Evolutionary conservation across 2,329 filamentous ascomycete species (phyloP).

Genomic region (Aspergillus sp.): DNA sequence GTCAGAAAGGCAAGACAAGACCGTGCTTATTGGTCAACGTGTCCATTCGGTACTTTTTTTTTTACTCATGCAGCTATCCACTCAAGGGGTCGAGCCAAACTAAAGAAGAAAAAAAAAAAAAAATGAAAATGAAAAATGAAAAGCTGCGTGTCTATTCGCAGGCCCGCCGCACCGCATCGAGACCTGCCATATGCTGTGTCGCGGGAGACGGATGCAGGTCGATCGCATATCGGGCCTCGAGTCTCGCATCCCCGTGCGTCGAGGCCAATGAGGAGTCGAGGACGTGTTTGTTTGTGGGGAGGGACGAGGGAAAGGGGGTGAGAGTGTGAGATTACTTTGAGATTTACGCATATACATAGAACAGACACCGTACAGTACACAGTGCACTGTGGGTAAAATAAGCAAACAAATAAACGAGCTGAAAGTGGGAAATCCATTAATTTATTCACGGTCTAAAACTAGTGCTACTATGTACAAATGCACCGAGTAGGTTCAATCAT

Average conservation of each 20-base stretch:
- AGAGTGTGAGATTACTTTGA: neutral
- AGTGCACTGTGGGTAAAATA: too few relatives aligned
- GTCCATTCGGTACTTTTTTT: neutral
- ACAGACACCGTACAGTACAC: too few relatives aligned
- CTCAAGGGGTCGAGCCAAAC: neutral
- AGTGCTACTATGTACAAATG: constrained; percentile 2
- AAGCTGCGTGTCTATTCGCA: neutral
- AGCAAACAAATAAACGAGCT: neutral
- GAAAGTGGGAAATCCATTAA: neutral
- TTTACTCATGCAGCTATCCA: neutral
- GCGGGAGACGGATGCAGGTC: neutral
- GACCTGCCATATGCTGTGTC: neutral
- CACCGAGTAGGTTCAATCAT: neutral
- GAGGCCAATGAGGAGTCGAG: too few relatives aligned
- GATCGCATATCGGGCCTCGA: neutral
- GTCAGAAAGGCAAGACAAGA: neutral
- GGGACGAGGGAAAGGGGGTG: too few relatives aligned
- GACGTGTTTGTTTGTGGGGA: neutral
- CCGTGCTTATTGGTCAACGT: neutral
- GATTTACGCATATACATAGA: neutral
- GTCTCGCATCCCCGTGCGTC: neutral
- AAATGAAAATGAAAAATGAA: too few relatives aligned
- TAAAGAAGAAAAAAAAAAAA: too few relatives aligned
- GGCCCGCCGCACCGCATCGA: neutral
- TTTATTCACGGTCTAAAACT: neutral